Evolutionary conservation across 495 filamentous ascomycete species (phyloP).

Genomic region (Trypethelium eluteriae): DNA sequence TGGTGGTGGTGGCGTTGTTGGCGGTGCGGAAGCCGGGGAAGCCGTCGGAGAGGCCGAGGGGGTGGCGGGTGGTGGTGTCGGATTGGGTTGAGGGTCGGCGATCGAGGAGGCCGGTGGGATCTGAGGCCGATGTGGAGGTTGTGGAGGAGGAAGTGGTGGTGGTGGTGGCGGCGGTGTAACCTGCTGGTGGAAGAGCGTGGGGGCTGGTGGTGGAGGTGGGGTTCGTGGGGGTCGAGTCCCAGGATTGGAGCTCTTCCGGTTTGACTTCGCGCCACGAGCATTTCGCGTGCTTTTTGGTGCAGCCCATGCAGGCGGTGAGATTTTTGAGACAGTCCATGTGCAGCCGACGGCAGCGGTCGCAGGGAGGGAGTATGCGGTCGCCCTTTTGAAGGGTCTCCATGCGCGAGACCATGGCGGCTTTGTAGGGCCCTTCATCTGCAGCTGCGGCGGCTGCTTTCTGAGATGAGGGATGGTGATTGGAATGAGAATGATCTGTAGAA

Average conservation of each 20-base stretch:
- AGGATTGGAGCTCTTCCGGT: constrained; percentile 52
- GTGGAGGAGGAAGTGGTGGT: neutral
- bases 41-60: neutral
- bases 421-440: constrained; percentile 56
- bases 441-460: constrained; percentile 32
- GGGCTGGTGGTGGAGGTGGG: neutral
- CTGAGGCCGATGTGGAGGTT: neutral
- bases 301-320: constrained; percentile 74
- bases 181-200: neutral
- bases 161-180: neutral
- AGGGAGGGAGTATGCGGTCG: constrained; percentile 66
- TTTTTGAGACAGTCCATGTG: constrained; percentile 79
- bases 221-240: neutral
- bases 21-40: neutral
- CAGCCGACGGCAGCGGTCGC: constrained; percentile 72
- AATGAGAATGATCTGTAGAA: constrained; percentile 37
- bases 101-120: neutral
- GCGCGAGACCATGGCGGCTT: constrained; percentile 58
- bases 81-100: neutral
- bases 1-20: neutral
- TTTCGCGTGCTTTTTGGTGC: constrained; percentile 81
- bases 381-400: constrained; percentile 70
- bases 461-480: constrained; percentile 35
- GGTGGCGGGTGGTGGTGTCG: neutral
- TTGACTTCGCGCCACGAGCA: constrained; percentile 74